Evolutionary conservation across 192 early-diverging fungal genomes (phyloP), one percentile per base, ranked within the genome.

Genomic region (Podila verticillata): DNA sequence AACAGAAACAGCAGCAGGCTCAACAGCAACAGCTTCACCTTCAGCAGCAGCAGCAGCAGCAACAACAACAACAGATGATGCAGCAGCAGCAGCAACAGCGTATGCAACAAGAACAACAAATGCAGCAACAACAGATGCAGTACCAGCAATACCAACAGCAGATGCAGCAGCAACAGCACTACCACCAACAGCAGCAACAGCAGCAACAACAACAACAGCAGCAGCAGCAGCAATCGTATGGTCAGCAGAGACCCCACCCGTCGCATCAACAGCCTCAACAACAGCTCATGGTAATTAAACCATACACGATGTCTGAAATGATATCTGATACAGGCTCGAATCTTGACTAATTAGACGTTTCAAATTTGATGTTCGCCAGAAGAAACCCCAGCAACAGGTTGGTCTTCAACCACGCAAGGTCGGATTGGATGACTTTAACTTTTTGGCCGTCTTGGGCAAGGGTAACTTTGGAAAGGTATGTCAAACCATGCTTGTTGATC

Each of bases 401-500:
- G 63, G 69, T 30, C 28, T 31, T 54, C 63, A 62, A 3, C 69
- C 68, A 30, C 87, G 85, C 35, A 93, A 92, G 62, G 91, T 98
- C 54, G 90, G 93, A 2, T 77, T 97, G 24, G 94, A 97, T 59
- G 96, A 99, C 75, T 99, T 99, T 70, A 93, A 91, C 66, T 96
- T 99, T 63, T 72, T 96, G 61, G 94, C 96, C 24, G 97, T 99
- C 3, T 85, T 99, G 15, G 98, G 98, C 67, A 98, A 97, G 82
- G 98, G 98, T 61, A 98, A 98, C 86, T 99, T 98, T 90, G 98
- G 98, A 80, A 99, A 99, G 87, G 92, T 92, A 66, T 65, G 44
- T 15, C 19, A 17, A 24, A 62, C 24, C 5, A 34, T 29, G 22
- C 24, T 26, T 17, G 10, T 51, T 31, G 22, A 56, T 57, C 32